These are phyloP conservation scores for Aspergillus calidoustus DNA, from an alignment of 2,329 filamentous ascomycete genomes.

Conservation along the genomic window DNA sequence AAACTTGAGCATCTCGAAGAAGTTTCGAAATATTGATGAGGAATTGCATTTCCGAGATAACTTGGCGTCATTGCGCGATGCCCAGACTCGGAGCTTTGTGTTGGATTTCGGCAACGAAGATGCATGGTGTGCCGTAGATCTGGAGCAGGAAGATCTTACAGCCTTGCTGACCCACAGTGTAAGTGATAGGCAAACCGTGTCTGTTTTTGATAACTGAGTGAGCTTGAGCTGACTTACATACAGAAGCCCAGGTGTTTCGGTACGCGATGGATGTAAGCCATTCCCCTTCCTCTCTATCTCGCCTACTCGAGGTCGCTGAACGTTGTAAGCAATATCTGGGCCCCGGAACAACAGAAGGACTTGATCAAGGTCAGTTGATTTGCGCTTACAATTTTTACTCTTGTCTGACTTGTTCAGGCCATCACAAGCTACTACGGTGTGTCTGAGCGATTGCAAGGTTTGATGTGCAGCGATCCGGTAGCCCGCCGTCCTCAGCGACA, in stretches of 20 bases:
- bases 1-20: constrained; percentile 26
- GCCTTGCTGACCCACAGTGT: constrained; percentile 40
- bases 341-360: constrained; percentile 63
- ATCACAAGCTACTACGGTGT: constrained; percentile 70
- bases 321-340: constrained; percentile 67
- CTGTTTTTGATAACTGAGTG: too few species aligned
- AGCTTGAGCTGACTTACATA: background rate
- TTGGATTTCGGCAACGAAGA: constrained; percentile 50
- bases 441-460: constrained; percentile 66
- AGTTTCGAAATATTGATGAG: constrained; percentile 46
- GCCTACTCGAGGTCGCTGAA: background rate
- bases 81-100: constrained; percentile 45
- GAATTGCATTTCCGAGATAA: constrained; percentile 36
- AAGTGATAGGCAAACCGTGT: constrained; percentile 16
- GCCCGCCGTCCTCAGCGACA: constrained; percentile 28
- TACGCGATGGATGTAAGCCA: constrained; percentile 72
- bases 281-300: background rate
- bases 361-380: constrained; percentile 51
- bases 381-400: background rate
- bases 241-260: constrained; percentile 55
- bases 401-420: constrained; percentile 28
- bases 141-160: constrained; percentile 40
- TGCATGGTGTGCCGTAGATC: constrained; percentile 46
- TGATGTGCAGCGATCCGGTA: constrained; percentile 65
- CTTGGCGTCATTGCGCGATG: constrained; percentile 33